Base-by-base conservation (phyloP, 1,139 yeast genomes). In the Pichia sp. region DNA sequence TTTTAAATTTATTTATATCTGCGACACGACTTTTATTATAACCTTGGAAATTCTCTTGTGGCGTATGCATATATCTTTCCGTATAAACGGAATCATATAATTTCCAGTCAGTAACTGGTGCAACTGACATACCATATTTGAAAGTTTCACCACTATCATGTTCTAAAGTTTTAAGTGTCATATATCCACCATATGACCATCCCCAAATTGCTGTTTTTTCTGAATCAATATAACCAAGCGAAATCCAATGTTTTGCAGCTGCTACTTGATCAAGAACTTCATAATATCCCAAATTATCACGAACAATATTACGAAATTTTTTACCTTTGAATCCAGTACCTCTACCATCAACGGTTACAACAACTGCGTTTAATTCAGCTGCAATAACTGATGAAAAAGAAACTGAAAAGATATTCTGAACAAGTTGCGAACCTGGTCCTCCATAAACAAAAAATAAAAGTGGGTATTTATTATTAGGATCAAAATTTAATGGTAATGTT, bases 121-220 rank as follows among this genome's bases (percentile, higher is more conserved):
- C 94, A 35, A 84, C 87, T 0, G 90, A 72, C 60, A 81, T 75
- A 12, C 90, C 92, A 57, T 76, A 84, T 40, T 76, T 76, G 64
- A 84, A 83, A 39, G 73, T 70, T 31, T 74, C 70, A 16, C 80
- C 76, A 9, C 65, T 65, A 60, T 84, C 92, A 25, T 74, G 70
- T 62, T 84, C 92, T 42, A 84, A 62, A 0, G 90, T 82, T 58
- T 83, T 84, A 53, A 84, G 69, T 0, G 94, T 82, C 68, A 82
- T 71, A 58, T 76, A 84, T 0, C 92, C 94, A 48, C 94, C 94
- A 58, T 83, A 84, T 2, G 89, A 82, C 90, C 92, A 84, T 6
- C 94, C 94, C 80, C 87, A 84, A 43, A 84, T 76, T 2, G 87
- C 86, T 11, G 83, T 76, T 51, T 77, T 70, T 4, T 68, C 66